Evolutionary conservation across 306 rosid species (phyloP).

Genomic region (Canavalia gladiata): DNA sequence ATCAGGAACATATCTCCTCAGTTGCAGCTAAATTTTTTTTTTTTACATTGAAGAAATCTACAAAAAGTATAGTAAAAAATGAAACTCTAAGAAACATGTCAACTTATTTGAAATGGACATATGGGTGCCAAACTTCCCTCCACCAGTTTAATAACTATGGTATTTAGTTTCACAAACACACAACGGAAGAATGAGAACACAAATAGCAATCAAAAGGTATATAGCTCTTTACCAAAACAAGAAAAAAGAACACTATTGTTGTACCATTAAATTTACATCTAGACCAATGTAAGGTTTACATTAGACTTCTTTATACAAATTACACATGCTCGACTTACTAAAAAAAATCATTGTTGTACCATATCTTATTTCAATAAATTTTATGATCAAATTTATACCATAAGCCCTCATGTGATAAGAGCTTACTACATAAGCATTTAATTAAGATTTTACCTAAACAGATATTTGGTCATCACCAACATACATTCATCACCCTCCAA

Average conservation of each 20-base stretch:
- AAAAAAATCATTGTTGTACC: no score
- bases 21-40: slow-evolving; percentile 86
- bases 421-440: no score
- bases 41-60: slow-evolving; percentile 85
- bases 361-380: no score
- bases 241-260: not conserved
- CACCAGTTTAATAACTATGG: slow-evolving; percentile 23
- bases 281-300: slow-evolving; percentile 13
- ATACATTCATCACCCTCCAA: not conserved
- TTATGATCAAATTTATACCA: no score
- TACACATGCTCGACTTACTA: slow-evolving; percentile 8
- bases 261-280: not conserved
- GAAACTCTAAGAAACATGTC: slow-evolving; percentile 23
- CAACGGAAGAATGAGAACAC: slow-evolving; percentile 18
- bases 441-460: no score
- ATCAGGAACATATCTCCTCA: slow-evolving; percentile 72
- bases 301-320: slow-evolving; percentile 23
- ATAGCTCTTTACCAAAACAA: not conserved
- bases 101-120: slow-evolving; percentile 38
- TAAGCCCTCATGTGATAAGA: no score
- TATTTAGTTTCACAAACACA: slow-evolving; percentile 13
- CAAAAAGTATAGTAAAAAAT: slow-evolving; percentile 31
- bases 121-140: not conserved
- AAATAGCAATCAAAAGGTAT: not conserved
- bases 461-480: no score